These are phyloP conservation scores for Penicillium paneum DNA, from an alignment of 2,329 filamentous ascomycete species.

Conservation along the genomic window DNA sequence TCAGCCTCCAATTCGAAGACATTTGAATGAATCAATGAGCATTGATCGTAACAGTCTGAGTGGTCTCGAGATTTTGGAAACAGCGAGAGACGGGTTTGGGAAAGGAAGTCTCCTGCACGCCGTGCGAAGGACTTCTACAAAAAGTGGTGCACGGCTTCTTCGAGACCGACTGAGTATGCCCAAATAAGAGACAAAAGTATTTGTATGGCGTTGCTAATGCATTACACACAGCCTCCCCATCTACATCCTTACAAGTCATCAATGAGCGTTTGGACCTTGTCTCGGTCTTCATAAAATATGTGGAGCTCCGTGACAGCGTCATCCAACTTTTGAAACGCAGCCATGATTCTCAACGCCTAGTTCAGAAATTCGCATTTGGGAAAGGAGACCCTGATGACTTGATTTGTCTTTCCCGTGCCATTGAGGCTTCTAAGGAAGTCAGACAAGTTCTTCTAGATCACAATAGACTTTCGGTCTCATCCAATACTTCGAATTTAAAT, in stretches of 20 bases:
- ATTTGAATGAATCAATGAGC: constrained; percentile 73
- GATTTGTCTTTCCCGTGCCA: constrained; percentile 75
- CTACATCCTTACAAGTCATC: constrained; percentile 78
- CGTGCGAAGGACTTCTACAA: constrained; percentile 85
- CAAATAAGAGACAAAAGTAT: neutral
- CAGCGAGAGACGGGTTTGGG: constrained; percentile 72
- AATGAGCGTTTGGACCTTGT: constrained; percentile 78
- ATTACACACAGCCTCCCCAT: constrained; percentile 62
- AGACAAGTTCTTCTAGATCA: constrained; percentile 32
- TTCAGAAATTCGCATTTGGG: constrained; percentile 91
- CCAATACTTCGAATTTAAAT: constrained; percentile 10
- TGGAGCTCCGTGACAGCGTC: constrained; percentile 67
- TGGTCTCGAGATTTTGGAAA: constrained; percentile 83
- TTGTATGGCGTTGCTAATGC: constrained; percentile 12
- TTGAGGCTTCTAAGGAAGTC: constrained; percentile 69
- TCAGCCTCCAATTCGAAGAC: constrained; percentile 73
- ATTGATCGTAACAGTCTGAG: constrained; percentile 91
- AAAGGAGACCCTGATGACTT: constrained; percentile 91
- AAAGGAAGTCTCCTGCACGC: constrained; percentile 86
- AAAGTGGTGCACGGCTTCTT: constrained; percentile 80
- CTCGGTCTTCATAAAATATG: constrained; percentile 65
- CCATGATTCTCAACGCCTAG: constrained; percentile 81
- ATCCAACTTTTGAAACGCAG: constrained; percentile 67
- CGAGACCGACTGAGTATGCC: constrained; percentile 72
- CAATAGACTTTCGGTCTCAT: constrained; percentile 3